phyloP scores from a whole-genome alignment of 2,329 filamentous ascomycete species.

The Cladosporium sp. region DNA sequence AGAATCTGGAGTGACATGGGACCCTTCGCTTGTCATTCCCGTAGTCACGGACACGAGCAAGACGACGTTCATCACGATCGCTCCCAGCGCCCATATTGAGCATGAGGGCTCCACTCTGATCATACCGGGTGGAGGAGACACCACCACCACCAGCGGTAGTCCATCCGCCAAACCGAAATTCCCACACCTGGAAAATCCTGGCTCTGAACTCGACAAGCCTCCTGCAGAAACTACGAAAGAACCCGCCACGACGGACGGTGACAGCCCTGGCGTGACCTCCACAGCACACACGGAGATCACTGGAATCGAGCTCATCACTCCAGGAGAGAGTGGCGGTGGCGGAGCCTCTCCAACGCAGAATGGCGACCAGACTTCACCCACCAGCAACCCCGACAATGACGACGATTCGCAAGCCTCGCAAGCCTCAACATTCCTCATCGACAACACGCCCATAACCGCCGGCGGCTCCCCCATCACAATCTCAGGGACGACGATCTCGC shows the following conservation, averaged over 20 bases:
- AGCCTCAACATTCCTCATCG: not conserved
- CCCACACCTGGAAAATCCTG: not conserved
- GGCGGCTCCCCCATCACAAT: conserved; percentile 17
- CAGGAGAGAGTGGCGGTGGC: not conserved
- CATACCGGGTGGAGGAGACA: not conserved
- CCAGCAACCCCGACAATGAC: not conserved
- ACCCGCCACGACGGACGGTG: not conserved
- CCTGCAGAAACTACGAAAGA: not conserved
- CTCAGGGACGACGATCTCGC: conserved; percentile 22
- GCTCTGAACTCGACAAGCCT: not conserved
- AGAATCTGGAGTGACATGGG: not conserved
- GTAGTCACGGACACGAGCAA: not conserved
- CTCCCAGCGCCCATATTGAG: conserved; percentile 1
- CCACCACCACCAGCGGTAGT: not conserved
- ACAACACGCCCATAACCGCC: not conserved
- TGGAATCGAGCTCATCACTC: not conserved
- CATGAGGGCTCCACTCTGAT: not conserved
- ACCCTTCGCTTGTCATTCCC: not conserved
- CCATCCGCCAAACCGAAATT: not conserved
- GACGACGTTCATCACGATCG: not conserved
- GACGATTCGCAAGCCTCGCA: not conserved
- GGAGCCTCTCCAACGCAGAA: not conserved
- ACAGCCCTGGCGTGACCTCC: not conserved
- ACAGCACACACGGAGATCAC: not conserved
- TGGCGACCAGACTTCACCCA: not conserved